Evolutionary conservation across 805 yeast species (phyloP), one percentile per base, ranked within the genome.

Genomic region (Hermanozyma aechmeae): DNA sequence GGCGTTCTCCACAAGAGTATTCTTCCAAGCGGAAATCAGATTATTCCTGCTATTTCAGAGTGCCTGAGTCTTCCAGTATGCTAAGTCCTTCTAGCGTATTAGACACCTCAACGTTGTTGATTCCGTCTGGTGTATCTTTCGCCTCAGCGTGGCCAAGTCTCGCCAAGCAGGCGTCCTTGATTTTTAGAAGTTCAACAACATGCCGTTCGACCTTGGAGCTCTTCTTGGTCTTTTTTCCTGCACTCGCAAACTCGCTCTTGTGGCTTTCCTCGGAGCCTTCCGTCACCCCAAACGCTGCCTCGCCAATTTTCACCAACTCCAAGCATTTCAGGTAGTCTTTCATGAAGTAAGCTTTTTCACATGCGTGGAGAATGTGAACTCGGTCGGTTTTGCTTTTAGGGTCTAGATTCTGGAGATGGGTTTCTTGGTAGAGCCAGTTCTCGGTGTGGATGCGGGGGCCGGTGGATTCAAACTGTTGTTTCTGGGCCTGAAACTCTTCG

Each of bases 341-440:
- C 27, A 57, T 42, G 46, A 58, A 85, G 45, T 77, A 84, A 2
- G 75, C 64, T 35, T 75, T 56, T 38, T 82, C 86, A 18, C 81
- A 65, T 7, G 76, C 72, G 34, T 73, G 72, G 26, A 76, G 61
- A 16, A 79, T 45, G 25, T 58, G 58, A 11, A 67, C 74, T 28
- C 84, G 57, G 28, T 71, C 75, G 3, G 72, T 61, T 39, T 81
- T 82, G 21, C 43, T 39, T 13, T 35, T 24, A 12, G 58, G 45
- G 6, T 56, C 45, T 14, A 61, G 36, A 2, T 50, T 28, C 17
- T 61, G 54, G 2, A 58, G 28, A 2, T 29, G 38, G 0, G 42
- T 30, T 4, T 29, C 36, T 15, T 56, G 46, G 13, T 45, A 56
- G 3, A 71, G 53, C 72, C 75, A 68, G 24, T 52, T 44, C 4